Conservation (phyloP, 768 basidiomycete species). For the Lyophyllum semitale region DNA sequence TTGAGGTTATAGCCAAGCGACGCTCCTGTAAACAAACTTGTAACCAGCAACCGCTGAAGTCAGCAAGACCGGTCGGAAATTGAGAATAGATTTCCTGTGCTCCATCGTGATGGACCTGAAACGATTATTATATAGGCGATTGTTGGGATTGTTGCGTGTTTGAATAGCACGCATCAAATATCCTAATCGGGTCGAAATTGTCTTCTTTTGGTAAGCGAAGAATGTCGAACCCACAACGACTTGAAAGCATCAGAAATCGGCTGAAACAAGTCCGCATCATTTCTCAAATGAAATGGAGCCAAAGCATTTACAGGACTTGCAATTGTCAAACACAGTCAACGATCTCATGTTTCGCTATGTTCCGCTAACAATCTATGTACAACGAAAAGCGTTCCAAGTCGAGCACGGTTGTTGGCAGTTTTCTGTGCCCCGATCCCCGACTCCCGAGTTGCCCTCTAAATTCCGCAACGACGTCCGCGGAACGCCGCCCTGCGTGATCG, state of each 20-base stretch:
- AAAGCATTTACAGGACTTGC: background rate
- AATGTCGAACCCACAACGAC: background rate
- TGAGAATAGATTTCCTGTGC: slow-evolving; percentile 4
- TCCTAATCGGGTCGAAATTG: slow-evolving; percentile 2
- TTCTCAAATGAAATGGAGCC: background rate
- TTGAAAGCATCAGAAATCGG: background rate
- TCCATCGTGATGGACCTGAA: slow-evolving; percentile 13
- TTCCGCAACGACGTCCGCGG: too few relatives aligned
- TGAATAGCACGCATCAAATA: background rate
- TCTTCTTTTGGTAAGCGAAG: background rate
- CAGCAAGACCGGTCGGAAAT: slow-evolving; percentile 1
- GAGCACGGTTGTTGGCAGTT: too few relatives aligned
- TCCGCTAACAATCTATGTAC: too few relatives aligned
- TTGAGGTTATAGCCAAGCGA: slow-evolving; percentile 5
- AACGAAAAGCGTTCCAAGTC: too few relatives aligned
- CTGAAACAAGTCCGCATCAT: background rate
- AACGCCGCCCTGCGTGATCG: too few relatives aligned
- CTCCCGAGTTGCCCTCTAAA: too few relatives aligned
- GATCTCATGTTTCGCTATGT: too few relatives aligned
- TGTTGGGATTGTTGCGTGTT: background rate
- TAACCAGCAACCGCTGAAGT: slow-evolving; percentile 5
- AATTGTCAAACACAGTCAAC: background rate
- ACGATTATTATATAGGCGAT: slow-evolving; percentile 1
- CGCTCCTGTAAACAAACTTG: slow-evolving; percentile 4
- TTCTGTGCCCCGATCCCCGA: too few relatives aligned